Conservation (phyloP, 352 stramenopile genomes). For the Blastocystis sp. region DNA sequence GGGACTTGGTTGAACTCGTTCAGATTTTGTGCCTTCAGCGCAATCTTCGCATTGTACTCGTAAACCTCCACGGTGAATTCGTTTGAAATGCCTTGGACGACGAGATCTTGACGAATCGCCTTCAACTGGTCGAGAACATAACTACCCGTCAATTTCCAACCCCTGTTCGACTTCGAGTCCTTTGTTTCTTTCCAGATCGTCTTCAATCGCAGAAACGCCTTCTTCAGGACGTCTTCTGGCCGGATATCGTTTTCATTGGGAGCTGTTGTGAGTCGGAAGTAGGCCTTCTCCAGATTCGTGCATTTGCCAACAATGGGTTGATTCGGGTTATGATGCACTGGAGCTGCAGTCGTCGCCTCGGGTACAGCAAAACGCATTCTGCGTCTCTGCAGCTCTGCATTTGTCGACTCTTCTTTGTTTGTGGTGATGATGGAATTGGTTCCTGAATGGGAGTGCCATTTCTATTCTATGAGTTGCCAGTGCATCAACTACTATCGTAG, state of each 20-base stretch:
- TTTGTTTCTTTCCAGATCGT: conserved; percentile 14
- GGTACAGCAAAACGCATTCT: conserved; percentile 25
- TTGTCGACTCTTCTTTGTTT: background rate
- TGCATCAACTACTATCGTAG: too few species aligned
- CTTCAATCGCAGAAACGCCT: conserved; percentile 39
- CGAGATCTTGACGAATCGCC: conserved; percentile 96
- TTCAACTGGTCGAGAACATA: conserved; percentile 91
- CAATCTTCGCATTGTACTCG: conserved; percentile 91
- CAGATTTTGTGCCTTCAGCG: conserved; percentile 78
- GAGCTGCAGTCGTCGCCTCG: background rate
- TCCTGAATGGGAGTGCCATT: too few species aligned
- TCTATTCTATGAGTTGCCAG: too few species aligned
- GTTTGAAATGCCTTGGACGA: conserved; percentile 92
- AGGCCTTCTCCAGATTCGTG: conserved; percentile 24
- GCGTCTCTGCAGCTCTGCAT: conserved; percentile 21
- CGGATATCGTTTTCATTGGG: conserved; percentile 7
- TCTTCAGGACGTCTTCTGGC: conserved; percentile 42
- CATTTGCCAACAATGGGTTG: conserved; percentile 41
- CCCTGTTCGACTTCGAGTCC: background rate
- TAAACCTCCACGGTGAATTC: conserved; percentile 93
- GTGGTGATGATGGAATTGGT: too few species aligned
- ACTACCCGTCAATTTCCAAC: conserved; percentile 75
- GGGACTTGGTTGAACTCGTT: conserved; percentile 66
- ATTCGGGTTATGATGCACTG: background rate
- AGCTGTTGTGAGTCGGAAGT: conserved; percentile 51